A percentile compares a stretch with the other conserved stretches of the same genome.
phyloP scores from a whole-genome alignment of 805 yeast species.

The Candida palmyrensis region DNA sequence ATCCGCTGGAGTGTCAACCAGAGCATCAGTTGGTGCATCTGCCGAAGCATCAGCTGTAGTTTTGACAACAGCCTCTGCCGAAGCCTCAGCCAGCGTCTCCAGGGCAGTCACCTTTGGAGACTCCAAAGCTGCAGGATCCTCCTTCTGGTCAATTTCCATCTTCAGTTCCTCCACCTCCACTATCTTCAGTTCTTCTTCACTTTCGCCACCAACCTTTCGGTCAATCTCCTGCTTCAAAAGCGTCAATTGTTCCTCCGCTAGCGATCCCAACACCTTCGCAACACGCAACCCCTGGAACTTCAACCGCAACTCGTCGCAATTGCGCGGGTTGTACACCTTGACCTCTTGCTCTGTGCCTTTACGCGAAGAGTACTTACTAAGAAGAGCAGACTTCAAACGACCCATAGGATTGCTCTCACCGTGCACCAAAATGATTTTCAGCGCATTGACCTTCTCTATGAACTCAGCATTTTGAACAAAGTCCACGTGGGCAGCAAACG shows the following conservation, averaged over 20 bases:
- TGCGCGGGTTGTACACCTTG: conserved; percentile 86
- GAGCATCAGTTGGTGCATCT: too few relatives aligned
- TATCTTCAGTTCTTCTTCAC: conserved; percentile 21
- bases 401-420: conserved; percentile 99
- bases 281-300: conserved; percentile 79
- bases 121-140: too few relatives aligned
- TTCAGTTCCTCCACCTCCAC: conserved; percentile 8
- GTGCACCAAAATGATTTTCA: conserved; percentile 84
- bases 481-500: conserved; percentile 99
- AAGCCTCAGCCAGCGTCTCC: too few relatives aligned
- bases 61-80: background rate
- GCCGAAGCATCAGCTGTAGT: conserved; percentile 4
- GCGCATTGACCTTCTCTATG: conserved; percentile 82
- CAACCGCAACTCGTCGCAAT: conserved; percentile 73
- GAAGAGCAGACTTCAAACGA: conserved; percentile 83
- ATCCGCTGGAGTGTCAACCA: too few relatives aligned
- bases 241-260: conserved; percentile 41
- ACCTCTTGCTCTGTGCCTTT: conserved; percentile 88
- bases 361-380: conserved; percentile 76
- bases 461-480: conserved; percentile 89
- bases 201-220: conserved; percentile 43
- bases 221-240: conserved; percentile 50
- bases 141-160: conserved; percentile 7
- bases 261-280: conserved; percentile 63
- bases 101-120: too few relatives aligned